Evolutionary conservation across 2,329 filamentous ascomycete species (phyloP).

Genomic region (Colletotrichum spinosum): DNA sequence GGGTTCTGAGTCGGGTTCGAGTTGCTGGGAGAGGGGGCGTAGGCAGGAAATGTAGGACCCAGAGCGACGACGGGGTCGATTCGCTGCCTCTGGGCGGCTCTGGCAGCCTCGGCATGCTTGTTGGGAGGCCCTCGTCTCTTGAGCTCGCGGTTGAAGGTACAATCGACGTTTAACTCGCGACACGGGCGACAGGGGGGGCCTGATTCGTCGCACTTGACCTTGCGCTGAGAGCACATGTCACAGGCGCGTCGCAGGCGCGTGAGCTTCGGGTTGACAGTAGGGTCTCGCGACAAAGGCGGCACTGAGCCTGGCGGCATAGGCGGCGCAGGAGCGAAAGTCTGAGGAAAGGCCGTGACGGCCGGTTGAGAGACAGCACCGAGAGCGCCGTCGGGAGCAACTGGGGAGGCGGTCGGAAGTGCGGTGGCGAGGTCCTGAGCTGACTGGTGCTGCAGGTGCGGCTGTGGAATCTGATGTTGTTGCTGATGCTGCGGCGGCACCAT

Average conservation of each 20-base stretch:
- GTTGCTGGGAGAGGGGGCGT: constrained; percentile 33
- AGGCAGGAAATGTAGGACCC: constrained; percentile 9
- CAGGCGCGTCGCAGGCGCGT: constrained; percentile 69
- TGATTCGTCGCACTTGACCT: constrained; percentile 70
- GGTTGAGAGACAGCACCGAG: constrained; percentile 11
- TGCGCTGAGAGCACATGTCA: constrained; percentile 71
- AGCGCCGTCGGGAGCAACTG: constrained; percentile 4
- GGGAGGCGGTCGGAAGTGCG: constrained; percentile 3
- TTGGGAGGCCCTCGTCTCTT: constrained; percentile 70
- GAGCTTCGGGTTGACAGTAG: constrained; percentile 60
- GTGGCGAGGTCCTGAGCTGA: constrained; percentile 1
- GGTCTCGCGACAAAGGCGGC: constrained; percentile 44
- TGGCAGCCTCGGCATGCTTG: constrained; percentile 68
- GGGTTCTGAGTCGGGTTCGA: constrained; percentile 41
- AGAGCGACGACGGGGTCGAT: constrained; percentile 45
- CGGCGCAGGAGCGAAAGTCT: constrained; percentile 22
- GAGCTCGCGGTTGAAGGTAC: constrained; percentile 67
- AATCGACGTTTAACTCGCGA: constrained; percentile 67
- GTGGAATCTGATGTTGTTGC: constrained; percentile 36
- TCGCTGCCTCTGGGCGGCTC: constrained; percentile 62
- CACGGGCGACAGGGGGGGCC: constrained; percentile 69
- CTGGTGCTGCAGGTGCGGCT: neutral
- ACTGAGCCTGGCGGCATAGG: constrained; percentile 15
- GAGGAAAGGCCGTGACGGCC: constrained; percentile 18
- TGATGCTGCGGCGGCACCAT: constrained; percentile 14